These are phyloP conservation scores for Malus hybrid DNA, from an alignment of 331 rosid genomes.

Conservation along the genomic window DNA sequence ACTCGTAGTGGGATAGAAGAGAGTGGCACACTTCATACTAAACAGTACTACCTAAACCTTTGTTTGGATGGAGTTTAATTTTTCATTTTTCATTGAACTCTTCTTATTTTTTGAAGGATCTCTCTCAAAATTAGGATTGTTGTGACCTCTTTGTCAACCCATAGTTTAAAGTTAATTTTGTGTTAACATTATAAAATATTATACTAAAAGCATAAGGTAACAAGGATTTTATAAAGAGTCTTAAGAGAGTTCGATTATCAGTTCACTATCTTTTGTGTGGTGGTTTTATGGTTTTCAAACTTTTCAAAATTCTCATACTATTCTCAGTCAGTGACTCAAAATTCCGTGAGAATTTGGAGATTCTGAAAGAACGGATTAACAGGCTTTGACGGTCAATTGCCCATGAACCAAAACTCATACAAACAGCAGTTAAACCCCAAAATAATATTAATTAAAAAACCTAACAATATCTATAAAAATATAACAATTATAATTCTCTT, in stretches of 20 bases:
- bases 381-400: not conserved
- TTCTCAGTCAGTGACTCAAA: not conserved
- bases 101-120: no score
- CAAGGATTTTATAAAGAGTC: rapidly evolving
- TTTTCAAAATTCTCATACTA: not conserved
- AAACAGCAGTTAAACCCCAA: not conserved
- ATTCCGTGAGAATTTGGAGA: not conserved
- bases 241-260: no score
- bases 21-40: not conserved
- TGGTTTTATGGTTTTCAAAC: not conserved
- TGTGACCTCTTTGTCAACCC: no score
- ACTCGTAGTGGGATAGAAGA: slow-evolving; percentile 4
- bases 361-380: not conserved
- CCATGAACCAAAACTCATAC: not conserved
- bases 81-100: no score
- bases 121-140: no score
- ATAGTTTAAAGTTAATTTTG: no score
- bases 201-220: rapidly evolving
- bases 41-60: not conserved
- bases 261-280: no score
- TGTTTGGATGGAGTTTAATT: not conserved
- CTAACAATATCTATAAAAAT: not conserved
- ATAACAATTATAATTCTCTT: no score
- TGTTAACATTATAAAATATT: no score
- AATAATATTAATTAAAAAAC: not conserved